Evolutionary conservation across 2,329 filamentous ascomycete genomes (phyloP).

Genomic region (Ascochyta koolunga): DNA sequence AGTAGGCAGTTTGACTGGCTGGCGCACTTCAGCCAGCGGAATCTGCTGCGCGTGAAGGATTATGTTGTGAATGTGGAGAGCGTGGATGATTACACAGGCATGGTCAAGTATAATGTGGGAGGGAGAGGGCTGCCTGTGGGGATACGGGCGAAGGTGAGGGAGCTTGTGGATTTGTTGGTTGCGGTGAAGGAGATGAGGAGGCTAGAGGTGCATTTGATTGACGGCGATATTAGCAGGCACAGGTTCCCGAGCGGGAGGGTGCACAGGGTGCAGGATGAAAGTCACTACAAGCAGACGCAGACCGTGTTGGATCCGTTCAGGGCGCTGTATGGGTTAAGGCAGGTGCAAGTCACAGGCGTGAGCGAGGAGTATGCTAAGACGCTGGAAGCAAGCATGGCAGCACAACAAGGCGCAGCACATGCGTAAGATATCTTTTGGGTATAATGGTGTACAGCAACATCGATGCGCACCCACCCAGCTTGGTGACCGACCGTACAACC

Average conservation of each 20-base stretch:
- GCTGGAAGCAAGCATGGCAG: slow-evolving; percentile 44
- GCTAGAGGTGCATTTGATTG: slow-evolving; percentile 42
- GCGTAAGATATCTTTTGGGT: slow-evolving; percentile 29
- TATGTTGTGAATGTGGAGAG: slow-evolving; percentile 55
- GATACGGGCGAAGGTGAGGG: slow-evolving; percentile 48
- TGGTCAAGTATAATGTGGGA: slow-evolving; percentile 59
- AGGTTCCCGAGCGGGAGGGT: slow-evolving; percentile 39
- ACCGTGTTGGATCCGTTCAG: slow-evolving; percentile 52
- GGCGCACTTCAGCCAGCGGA: slow-evolving; percentile 49
- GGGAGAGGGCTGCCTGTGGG: slow-evolving; percentile 53
- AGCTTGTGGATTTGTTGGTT: slow-evolving; percentile 49
- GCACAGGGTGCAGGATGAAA: slow-evolving; percentile 43
- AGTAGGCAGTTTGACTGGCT: slow-evolving; percentile 50
- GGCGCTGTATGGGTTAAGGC: slow-evolving; percentile 44
- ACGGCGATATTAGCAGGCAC: slow-evolving; percentile 35
- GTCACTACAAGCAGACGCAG: slow-evolving; percentile 46
- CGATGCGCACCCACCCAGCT: slow-evolving; percentile 2
- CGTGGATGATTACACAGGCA: slow-evolving; percentile 57
- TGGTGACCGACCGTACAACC: slow-evolving; percentile 7
- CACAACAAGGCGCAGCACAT: slow-evolving; percentile 23
- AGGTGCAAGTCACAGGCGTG: slow-evolving; percentile 49
- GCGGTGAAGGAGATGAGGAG: slow-evolving; percentile 29
- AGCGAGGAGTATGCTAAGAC: slow-evolving; percentile 44
- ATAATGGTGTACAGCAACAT: slow-evolving; percentile 26
- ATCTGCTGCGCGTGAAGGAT: slow-evolving; percentile 50